phyloP scores from a whole-genome alignment of 768 basidiomycete genomes.

The Inosperma sp. region DNA sequence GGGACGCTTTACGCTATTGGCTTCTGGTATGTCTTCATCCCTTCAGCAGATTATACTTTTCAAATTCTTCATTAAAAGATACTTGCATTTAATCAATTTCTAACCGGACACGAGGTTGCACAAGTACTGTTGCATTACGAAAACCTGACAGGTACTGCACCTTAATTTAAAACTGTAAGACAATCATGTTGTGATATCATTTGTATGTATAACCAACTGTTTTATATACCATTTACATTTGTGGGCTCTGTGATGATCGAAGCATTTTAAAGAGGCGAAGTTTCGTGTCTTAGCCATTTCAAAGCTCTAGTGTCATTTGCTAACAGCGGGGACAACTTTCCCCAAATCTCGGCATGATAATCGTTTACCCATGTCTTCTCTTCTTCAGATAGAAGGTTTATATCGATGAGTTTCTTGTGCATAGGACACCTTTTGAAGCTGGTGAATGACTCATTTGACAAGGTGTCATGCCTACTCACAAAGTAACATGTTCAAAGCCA shows the following conservation, averaged over 20 bases:
- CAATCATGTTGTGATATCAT: too few species aligned
- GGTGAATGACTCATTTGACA: background rate
- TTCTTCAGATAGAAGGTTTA: constrained; percentile 49
- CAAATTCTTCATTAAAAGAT: constrained; percentile 39
- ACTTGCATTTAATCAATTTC: constrained; percentile 46
- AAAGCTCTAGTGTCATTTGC: constrained; percentile 54
- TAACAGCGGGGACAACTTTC: constrained; percentile 71
- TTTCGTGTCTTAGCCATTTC: constrained; percentile 61
- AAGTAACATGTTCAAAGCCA: constrained; percentile 80
- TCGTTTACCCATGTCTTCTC: constrained; percentile 80
- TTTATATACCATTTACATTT: background rate
- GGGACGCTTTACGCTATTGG: constrained; percentile 58
- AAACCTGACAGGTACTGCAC: constrained; percentile 42
- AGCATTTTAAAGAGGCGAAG: constrained; percentile 32
- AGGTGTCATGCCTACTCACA: constrained; percentile 48
- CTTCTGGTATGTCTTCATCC: constrained; percentile 43
- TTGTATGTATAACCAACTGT: too few species aligned
- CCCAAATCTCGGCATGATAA: constrained; percentile 74
- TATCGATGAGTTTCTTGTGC: constrained; percentile 76
- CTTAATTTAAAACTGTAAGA: constrained; percentile 28
- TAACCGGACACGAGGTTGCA: constrained; percentile 47
- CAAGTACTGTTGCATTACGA: constrained; percentile 53
- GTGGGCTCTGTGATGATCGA: constrained; percentile 33
- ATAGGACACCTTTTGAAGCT: constrained; percentile 66
- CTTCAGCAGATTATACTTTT: background rate